Base-by-base conservation (phyloP, 768 basidiomycete genomes). In the Sistotremastrum niveocremeum region DNA sequence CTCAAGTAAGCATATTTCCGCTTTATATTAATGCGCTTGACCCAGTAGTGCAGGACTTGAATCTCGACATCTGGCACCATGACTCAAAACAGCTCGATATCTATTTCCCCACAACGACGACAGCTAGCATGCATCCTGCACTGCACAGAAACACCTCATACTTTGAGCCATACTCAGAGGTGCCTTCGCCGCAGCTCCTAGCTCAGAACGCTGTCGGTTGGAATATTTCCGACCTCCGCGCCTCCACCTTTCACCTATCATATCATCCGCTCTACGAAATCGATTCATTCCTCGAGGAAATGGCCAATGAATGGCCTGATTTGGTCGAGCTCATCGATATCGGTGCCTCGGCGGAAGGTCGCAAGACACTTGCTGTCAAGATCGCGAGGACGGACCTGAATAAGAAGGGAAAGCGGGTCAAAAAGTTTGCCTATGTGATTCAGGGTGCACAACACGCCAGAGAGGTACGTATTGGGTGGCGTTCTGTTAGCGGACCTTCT, bases 381-480 rank as follows among this genome's bases (percentile, higher is more conserved):
- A 68, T 86, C 12, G 68, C 72, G 3, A 60, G 58, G 34, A 49
- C 49, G 32, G 53, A 50, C 29, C 42, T 41, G 50, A 59, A 47
- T 47, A 57, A 39, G 42, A 46, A n/a, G 39, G 49, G 33, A 31
- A 54, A 49, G 40, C 36, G 46, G 2, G 52, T 54, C 32, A 50
- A 55, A 48, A 73, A 73, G 54, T 56, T 71, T 29, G 79, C 77
- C 7, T 73, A 88, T 51, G 74, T 87, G 7, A 66, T 89, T 35
- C 63, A 76, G 3, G 81, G 81, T 10, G 79, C 81, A 0, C 81
- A 82, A 55, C 84, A 88, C 57, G 81, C 80, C 11, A 66, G 84
- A 39, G 84, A 84, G 69, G 81, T 79, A 42, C 33, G 74, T 60
- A 3, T 45, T 20, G 32, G 34, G n/a, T 43, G 10, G 9, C 4